Evolutionary conservation across 139 green algal genomes (phyloP), one percentile per base, ranked within the genome.

Genomic region (Coelastrella sp.): DNA sequence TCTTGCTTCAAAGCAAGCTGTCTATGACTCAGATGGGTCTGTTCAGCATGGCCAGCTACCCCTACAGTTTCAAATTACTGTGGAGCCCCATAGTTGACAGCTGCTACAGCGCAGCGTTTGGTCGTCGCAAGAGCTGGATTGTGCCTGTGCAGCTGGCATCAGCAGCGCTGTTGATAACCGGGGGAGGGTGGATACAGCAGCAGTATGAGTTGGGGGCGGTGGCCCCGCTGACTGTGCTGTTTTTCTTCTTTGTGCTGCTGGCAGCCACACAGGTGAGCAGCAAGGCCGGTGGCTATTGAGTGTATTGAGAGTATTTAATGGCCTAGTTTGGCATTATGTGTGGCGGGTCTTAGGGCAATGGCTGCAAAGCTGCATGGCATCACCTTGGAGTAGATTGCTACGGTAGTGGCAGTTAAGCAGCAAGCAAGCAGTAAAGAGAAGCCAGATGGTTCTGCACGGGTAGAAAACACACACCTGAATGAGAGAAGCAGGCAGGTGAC

Each of bases 21-120:
- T 96, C 92, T 4, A 97, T 97, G 92, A 97, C 96, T 6, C 91
- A 96, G 81, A 97, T 98, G 80, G 97, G 97, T 83, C 88, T 98
- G 71, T 99, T 99, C 90, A 95, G 94, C 5, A 88, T 99, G 10
- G 95, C 96, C 3, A 86, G 93, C 59, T 99, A 98, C 91, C 97
- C 97, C 14, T 99, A 99, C 93, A 97, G 95, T 16, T 97, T 98
- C 92, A 99, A 99, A 93, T 95, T 99, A 80, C 92, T 99, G 60
- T 99, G 97, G 97, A 96, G 90, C 90, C 97, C 97, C 6, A 94
- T 99, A 20, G 97, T 99, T 8, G 97, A 99, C 92, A 95, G 87
- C 2, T 32, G 98, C 5, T 97, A 97, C 95, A 91, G 61, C 54
- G 57, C 83, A 3, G 32, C 80, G 0, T 87, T 98, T 60, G 97